phyloP scores from a whole-genome alignment of 768 basidiomycete species.

The Termitomyces sp. region DNA sequence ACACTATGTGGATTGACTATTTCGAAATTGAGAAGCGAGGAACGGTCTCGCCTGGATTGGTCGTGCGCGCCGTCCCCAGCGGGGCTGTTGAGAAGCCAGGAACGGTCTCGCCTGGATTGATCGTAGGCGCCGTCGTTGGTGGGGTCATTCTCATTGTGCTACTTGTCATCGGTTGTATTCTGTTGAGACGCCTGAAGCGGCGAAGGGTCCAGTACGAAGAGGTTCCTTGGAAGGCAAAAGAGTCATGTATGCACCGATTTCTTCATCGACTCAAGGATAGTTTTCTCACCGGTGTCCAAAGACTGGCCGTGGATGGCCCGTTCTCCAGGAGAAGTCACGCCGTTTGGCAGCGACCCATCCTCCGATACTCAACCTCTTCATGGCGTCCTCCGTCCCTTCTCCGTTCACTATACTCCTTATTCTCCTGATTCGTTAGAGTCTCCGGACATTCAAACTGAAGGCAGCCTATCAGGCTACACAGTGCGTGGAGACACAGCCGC shows the following conservation, averaged over 20 bases:
- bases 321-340: background rate
- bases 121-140: background rate
- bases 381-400: background rate
- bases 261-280: background rate
- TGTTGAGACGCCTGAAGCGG: background rate
- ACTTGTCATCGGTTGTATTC: background rate
- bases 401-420: background rate
- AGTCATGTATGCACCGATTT: background rate
- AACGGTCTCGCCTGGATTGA: background rate
- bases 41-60: background rate
- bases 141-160: background rate
- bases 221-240: background rate
- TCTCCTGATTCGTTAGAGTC: background rate
- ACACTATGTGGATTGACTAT: conserved; percentile 7
- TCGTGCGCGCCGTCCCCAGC: background rate
- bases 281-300: background rate
- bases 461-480: conserved; percentile 1
- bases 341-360: background rate
- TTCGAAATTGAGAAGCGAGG: background rate
- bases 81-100: background rate
- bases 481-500: background rate
- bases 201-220: conserved; percentile 1
- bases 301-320: conserved; percentile 6
- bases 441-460: background rate
- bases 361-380: background rate